Base-by-base conservation (phyloP, 345 rosid species). In the Murraya paniculata region DNA sequence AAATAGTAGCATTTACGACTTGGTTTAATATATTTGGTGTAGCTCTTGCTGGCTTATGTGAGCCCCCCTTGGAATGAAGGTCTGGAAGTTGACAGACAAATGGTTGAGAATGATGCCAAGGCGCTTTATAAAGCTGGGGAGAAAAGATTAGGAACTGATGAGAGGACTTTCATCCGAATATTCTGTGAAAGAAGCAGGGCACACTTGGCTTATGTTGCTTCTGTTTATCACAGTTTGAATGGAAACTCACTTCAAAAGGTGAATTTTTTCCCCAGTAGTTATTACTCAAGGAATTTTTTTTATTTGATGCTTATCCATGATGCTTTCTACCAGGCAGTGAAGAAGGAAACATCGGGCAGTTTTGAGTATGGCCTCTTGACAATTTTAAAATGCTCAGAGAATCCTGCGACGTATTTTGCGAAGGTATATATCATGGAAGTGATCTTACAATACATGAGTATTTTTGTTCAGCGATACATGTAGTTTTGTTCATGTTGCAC, bases 81-180 rank as follows among this genome's bases (percentile, higher is more conserved):
- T 67, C 80, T 27, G 5, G 90, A 89, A 77, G 82, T 86, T 65
- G 88, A 90, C 64, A 84, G 74, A 75, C 80, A 57, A 67, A 70
- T 81, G 11, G 89, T 80, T 64, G 75, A 75, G 56, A 76, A 68
- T 72, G 94, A 92, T 87, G 94, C 92, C 39, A 89, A 78, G 83
- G 78, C 82, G 48, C 91, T 92, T 5, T 90, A 79, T 74, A 88
- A 86, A 79, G 94, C 92, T 5, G 93, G 96, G 65, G 96, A 90
- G 84, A 90, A 78, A 87, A 88, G 53, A 79, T 67, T 80, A 13
- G 96, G 94, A 75, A 90, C 96, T n/a, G 96, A 92, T 81, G 96
- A 92, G 86, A 86, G 82, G 61, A 87, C 88, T 24, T 90, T 92
- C 74, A 84, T 92, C 75, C 73, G 35, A 56, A 80, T 86, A 73